A percentile compares a stretch with the other conserved stretches of the same genome.
phyloP scores from a whole-genome alignment of 2,329 filamentous ascomycete species.

The Blastomyces emzantsi region DNA sequence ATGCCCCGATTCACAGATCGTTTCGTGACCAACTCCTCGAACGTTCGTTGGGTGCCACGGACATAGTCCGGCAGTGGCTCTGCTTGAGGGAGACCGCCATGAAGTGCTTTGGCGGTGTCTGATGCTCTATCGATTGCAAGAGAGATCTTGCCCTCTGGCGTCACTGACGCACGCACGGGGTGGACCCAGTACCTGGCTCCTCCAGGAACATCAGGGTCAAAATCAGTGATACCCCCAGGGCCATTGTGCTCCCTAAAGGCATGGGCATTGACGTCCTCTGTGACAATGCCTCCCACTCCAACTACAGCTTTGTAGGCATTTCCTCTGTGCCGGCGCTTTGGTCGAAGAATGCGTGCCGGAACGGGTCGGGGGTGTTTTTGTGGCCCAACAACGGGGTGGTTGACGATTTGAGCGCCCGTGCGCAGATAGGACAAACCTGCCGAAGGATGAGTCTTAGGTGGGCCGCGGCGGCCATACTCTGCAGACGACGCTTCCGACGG shows the following conservation, averaged over 20 bases:
- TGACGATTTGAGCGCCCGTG: constrained; percentile 46
- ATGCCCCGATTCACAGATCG: neutral
- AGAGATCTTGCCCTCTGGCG: constrained; percentile 37
- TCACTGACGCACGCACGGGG: constrained; percentile 39
- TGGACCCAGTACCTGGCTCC: constrained; percentile 47
- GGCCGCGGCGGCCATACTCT: constrained; percentile 40
- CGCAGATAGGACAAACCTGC: constrained; percentile 55
- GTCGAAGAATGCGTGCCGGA: constrained; percentile 48
- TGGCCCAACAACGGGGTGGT: constrained; percentile 54
- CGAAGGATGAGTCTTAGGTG: constrained; percentile 55
- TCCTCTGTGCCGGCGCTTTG: constrained; percentile 33
- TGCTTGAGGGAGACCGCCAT: constrained; percentile 8
- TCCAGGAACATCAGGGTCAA: constrained; percentile 39
- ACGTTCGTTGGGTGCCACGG: neutral
- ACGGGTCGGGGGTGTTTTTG: constrained; percentile 46
- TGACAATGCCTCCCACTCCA: constrained; percentile 36
- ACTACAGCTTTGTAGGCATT: constrained; percentile 27
- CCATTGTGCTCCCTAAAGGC: constrained; percentile 27
- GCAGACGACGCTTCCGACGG: constrained; percentile 30
- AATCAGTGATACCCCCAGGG: constrained; percentile 34
- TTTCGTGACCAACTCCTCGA: neutral
- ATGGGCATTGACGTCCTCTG: constrained; percentile 31
- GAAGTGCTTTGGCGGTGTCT: constrained; percentile 13
- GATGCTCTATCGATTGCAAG: constrained; percentile 22
- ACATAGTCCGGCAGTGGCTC: constrained; percentile 11